A percentile compares a stretch with the other conserved stretches of the same genome.
Conservation (phyloP, 208 protist species). For the Endotrypanum monterogeii region DNA sequence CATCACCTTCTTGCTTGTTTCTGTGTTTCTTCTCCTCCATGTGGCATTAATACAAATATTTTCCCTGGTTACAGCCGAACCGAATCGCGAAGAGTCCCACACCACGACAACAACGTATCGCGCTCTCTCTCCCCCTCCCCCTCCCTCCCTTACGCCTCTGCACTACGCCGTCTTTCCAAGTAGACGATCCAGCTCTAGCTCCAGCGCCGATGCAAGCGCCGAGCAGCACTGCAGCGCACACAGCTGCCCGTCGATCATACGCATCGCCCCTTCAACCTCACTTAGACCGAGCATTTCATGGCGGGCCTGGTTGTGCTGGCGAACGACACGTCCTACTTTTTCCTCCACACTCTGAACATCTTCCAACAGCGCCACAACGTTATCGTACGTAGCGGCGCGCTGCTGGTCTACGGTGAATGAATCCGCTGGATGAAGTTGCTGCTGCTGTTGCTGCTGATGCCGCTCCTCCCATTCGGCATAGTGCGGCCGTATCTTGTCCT, state of each 20-base stretch:
- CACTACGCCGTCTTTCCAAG: slow-evolving; percentile 41
- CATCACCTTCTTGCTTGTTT: background rate
- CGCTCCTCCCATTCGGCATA: slow-evolving; percentile 40
- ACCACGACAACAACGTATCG: background rate
- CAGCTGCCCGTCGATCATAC: slow-evolving; percentile 67
- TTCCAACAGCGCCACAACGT: slow-evolving; percentile 66
- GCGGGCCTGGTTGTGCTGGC: slow-evolving; percentile 60
- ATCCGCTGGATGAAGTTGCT: slow-evolving; percentile 17
- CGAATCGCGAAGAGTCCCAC: background rate
- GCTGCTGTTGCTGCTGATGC: slow-evolving; percentile 29
- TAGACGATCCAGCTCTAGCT: slow-evolving; percentile 62
- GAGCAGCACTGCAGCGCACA: slow-evolving; percentile 58
- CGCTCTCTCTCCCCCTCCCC: background rate
- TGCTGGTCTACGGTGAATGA: slow-evolving; percentile 36
- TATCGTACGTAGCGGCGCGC: slow-evolving; percentile 49
- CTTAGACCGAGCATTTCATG: slow-evolving; percentile 35
- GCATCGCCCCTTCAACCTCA: slow-evolving; percentile 56
- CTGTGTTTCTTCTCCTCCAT: background rate
- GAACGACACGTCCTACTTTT: slow-evolving; percentile 46
- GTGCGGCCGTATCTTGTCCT: slow-evolving; percentile 67
- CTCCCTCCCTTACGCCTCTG: background rate
- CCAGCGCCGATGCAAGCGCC: slow-evolving; percentile 46
- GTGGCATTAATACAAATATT: background rate
- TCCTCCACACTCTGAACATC: slow-evolving; percentile 65
- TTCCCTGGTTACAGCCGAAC: too few relatives aligned